Base-by-base conservation (phyloP, 176 grass and related monocot species). In the Hyparrhenia diplandra region DNA sequence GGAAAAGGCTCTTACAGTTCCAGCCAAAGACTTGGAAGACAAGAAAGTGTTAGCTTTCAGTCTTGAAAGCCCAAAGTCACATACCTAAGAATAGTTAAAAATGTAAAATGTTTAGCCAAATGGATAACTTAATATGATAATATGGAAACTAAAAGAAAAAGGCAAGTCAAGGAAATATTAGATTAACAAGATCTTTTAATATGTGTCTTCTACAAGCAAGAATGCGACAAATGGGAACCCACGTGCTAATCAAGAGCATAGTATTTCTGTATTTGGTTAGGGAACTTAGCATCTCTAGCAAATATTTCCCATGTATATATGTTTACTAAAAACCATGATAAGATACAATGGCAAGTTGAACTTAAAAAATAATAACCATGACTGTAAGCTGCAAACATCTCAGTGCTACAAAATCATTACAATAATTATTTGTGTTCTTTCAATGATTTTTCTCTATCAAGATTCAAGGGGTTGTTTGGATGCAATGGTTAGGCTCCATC, bases 1-100 rank as follows among this genome's bases (percentile, higher is more conserved):
- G 21, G 13, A 71, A 49, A 81, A 79, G 58, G 70, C 16, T 61
- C 95, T 93, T 95, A 98, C 96, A 43, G 96, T 98, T 89, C 96
- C 96, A 78, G 96, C 96, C 69, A 95, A 86, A 84, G 96, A 93
- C 34, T 95, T 98, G 5, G 96, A 98, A 40, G 96, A 98, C 81
- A 98, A 75, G 81, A 89, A 98, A 18, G 96, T 98, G 76, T 85
- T 91, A 71, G 92, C 96, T 82, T 95, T 98, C 69, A 98, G 76
- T 76, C 96, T 82, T 43, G 96, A 98, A 84, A 98, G 92, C 40
- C 96, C 96, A 89, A 98, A 98, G 88, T 98, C 96, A 5, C 96
- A 98, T 34, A 98, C 92, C 96, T 98, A 60, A 4, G 83, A 66
- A 82, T 60, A 47, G 47, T 52, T 66, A 74, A 82, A 82, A 73